Conservation (phyloP, 257 asterid genomes). For the Haberlea rhodopensis region DNA sequence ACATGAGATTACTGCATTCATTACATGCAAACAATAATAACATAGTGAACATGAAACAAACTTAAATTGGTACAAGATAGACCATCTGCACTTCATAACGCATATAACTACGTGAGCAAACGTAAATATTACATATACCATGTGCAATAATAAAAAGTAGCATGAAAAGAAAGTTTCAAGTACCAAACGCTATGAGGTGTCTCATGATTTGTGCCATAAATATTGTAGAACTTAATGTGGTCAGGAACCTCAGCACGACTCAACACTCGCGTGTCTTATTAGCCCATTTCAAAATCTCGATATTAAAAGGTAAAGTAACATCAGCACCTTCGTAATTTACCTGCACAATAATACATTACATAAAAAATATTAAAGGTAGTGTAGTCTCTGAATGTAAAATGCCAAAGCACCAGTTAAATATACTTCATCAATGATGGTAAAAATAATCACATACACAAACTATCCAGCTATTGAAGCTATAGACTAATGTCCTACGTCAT, state of each 20-base stretch:
- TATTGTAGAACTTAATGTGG: conserved; percentile 75
- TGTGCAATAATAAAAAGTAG: conserved; percentile 9
- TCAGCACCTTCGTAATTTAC: conserved; percentile 56
- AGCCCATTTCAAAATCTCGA: conserved; percentile 81
- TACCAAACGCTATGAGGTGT: conserved; percentile 96
- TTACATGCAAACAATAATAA: too few relatives aligned
- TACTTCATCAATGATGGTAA: conserved; percentile 12
- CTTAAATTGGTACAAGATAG: too few relatives aligned
- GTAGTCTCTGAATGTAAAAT: not conserved
- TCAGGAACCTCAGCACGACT: conserved; percentile 63
- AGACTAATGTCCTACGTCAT: not conserved
- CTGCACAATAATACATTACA: conserved; percentile 43
- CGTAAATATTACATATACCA: not conserved
- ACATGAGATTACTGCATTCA: too few relatives aligned
- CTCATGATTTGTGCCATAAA: conserved; percentile 70
- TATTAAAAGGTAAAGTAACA: conserved; percentile 65
- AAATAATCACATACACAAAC: not conserved
- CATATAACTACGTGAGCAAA: conserved; percentile 22
- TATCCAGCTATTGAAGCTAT: conserved; percentile 5
- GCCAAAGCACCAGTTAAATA: not conserved
- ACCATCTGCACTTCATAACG: conserved; percentile 78
- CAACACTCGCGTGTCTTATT: conserved; percentile 68
- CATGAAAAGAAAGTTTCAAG: conserved; percentile 3
- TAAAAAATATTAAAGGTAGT: conserved; percentile 2
- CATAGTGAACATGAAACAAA: too few relatives aligned